phyloP scores from a whole-genome alignment of 495 filamentous ascomycete species.

The Chaetomium cochliodes region DNA sequence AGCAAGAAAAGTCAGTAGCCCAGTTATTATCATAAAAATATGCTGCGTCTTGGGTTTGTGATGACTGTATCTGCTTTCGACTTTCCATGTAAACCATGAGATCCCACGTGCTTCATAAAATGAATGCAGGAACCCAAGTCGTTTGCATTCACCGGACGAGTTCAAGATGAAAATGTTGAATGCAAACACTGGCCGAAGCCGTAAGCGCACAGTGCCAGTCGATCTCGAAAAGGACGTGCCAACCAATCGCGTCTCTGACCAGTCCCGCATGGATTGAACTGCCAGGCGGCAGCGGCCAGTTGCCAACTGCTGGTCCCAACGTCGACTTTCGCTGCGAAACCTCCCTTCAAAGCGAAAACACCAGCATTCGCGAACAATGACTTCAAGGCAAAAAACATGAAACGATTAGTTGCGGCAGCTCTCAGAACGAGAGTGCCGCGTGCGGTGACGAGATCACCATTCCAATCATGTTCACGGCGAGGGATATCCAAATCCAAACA shows the following conservation, averaged over 20 bases:
- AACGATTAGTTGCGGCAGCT: neutral
- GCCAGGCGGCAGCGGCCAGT: no score
- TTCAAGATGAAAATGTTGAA: neutral
- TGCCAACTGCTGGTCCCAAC: constrained; percentile 3
- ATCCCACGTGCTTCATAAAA: neutral
- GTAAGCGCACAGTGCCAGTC: constrained; percentile 1
- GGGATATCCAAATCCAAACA: neutral
- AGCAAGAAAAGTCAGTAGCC: neutral
- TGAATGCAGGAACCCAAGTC: neutral
- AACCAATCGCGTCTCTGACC: neutral
- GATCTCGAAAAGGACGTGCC: neutral
- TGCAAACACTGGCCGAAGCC: neutral
- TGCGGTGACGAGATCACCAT: neutral
- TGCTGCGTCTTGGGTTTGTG: neutral
- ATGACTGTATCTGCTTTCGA: neutral
- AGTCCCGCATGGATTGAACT: neutral
- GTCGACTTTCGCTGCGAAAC: neutral
- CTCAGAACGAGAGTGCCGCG: neutral
- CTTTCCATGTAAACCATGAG: neutral
- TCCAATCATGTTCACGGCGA: neutral
- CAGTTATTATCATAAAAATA: neutral
- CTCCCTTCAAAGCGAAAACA: neutral
- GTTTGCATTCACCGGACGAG: neutral
- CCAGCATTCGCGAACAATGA: neutral
- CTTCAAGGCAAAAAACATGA: constrained; percentile 8